Evolutionary conservation across 192 early-diverging fungal genomes (phyloP).

Genomic region (Phycomyces nitens): DNA sequence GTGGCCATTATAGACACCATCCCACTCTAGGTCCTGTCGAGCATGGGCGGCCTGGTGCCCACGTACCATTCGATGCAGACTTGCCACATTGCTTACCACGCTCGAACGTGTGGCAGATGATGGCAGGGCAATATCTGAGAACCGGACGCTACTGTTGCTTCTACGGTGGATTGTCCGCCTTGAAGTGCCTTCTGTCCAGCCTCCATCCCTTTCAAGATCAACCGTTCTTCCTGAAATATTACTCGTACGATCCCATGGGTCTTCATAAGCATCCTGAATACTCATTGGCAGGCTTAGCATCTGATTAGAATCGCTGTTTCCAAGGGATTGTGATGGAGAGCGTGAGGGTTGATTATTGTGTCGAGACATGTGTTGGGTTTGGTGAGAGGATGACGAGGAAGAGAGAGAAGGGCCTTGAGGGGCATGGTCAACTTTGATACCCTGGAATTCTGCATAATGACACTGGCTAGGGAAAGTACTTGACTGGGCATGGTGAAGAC

Average conservation of each 20-base stretch:
- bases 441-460: not conserved
- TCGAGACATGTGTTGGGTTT: not conserved
- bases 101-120: not conserved
- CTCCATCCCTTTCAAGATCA: constrained; percentile 22
- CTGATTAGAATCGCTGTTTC: not conserved
- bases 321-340: not conserved
- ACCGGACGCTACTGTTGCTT: constrained; percentile 19
- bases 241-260: not conserved
- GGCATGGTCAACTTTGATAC: not conserved
- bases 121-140: constrained; percentile 10
- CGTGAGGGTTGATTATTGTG: not conserved
- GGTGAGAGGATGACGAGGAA: not conserved
- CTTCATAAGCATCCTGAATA: not conserved
- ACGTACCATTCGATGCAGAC: constrained; percentile 32
- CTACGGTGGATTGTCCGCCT: not conserved
- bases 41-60: constrained; percentile 20
- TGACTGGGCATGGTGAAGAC: too few relatives aligned
- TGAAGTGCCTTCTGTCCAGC: constrained; percentile 10
- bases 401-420: not conserved
- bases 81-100: constrained; percentile 22
- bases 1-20: constrained; percentile 15
- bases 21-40: constrained; percentile 36
- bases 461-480: too few relatives aligned
- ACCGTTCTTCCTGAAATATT: not conserved
- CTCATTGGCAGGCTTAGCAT: not conserved